Conservation (phyloP, 352 stramenopile genomes). For the Aphanomyces invadans region DNA sequence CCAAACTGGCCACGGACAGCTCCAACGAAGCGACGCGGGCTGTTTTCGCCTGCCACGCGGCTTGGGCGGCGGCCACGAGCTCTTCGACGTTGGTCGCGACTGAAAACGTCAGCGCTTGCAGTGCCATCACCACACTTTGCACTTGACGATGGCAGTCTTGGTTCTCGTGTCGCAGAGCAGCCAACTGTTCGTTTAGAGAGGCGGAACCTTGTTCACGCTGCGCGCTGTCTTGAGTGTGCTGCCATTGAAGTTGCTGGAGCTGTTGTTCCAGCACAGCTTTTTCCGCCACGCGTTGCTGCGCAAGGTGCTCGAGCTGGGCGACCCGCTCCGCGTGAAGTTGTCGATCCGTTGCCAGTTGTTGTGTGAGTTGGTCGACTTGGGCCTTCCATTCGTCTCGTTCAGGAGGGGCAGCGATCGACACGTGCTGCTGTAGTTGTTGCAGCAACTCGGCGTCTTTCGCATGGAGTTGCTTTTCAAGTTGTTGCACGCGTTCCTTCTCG, state of each 20-base stretch:
- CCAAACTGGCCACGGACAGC: conserved; percentile 29
- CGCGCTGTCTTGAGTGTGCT: background rate
- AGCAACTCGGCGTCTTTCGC: conserved; percentile 36
- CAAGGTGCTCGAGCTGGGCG: background rate
- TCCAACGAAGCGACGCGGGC: background rate
- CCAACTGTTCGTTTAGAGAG: background rate
- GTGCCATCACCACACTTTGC: background rate
- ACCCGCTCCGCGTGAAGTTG: background rate
- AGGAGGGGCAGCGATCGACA: background rate
- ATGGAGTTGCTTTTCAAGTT: conserved; percentile 45
- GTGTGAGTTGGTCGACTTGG: background rate
- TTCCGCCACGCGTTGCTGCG: background rate
- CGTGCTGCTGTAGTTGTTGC: conserved; percentile 5
- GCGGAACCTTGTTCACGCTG: background rate
- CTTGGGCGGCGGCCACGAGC: background rate
- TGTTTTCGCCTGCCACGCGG: background rate
- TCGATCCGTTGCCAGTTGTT: background rate
- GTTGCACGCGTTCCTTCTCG: conserved; percentile 48
- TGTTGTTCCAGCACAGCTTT: background rate
- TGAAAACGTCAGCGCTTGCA: background rate
- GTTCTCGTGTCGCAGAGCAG: background rate
- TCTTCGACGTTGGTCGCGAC: background rate
- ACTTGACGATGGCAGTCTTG: background rate
- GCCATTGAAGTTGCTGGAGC: background rate
- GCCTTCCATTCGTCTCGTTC: background rate